phyloP scores from a whole-genome alignment of 768 basidiomycete genomes.

The Phlegmacium glaucopus region DNA sequence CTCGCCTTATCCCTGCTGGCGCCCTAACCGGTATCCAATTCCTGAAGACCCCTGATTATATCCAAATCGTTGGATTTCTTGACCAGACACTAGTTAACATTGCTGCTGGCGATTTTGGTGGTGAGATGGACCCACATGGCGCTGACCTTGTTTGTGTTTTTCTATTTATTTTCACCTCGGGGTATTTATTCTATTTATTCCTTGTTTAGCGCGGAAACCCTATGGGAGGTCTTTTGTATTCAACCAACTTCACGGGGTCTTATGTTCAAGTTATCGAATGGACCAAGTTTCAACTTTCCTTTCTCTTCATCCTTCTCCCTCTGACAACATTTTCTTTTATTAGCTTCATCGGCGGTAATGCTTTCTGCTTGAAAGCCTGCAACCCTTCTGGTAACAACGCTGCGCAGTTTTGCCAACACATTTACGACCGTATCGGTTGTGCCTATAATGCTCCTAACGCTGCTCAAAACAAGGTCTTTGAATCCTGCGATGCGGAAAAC shows the following conservation, averaged over 20 bases:
- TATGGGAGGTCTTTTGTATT: slow-evolving; percentile 68
- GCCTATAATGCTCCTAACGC: slow-evolving; percentile 65
- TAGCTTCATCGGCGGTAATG: slow-evolving; percentile 62
- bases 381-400: slow-evolving; percentile 36
- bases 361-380: slow-evolving; percentile 11
- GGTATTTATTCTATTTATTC: slow-evolving; percentile 38
- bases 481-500: slow-evolving; percentile 59
- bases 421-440: slow-evolving; percentile 72
- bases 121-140: slow-evolving; percentile 77
- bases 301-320: neutral
- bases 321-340: neutral
- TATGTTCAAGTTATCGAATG: slow-evolving; percentile 63
- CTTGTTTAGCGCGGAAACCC: slow-evolving; percentile 71
- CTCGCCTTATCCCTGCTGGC: slow-evolving; percentile 65
- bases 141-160: slow-evolving; percentile 44
- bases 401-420: slow-evolving; percentile 61
- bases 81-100: slow-evolving; percentile 64
- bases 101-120: slow-evolving; percentile 54
- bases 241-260: slow-evolving; percentile 45
- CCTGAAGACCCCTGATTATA: slow-evolving; percentile 57
- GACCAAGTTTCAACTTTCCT: slow-evolving; percentile 49
- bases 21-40: slow-evolving; percentile 65
- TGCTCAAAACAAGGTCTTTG: slow-evolving; percentile 56
- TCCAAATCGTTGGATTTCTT: slow-evolving; percentile 63
- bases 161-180: neutral